Conservation (phyloP, 2,329 filamentous ascomycete species). For the Ophiostoma fasciatum region DNA sequence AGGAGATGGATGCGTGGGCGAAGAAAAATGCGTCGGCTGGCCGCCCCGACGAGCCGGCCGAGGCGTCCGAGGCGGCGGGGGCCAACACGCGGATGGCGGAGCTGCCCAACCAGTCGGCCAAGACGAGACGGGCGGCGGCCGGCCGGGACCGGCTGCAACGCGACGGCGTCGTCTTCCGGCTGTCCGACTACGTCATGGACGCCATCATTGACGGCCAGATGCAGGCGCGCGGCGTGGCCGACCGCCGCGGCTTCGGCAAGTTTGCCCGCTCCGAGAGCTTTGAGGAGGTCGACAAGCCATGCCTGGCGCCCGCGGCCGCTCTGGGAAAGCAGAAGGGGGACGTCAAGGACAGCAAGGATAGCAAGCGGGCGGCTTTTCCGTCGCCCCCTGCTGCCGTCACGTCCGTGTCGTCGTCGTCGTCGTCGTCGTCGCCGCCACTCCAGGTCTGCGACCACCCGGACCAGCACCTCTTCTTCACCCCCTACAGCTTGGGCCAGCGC, state of each 20-base stretch:
- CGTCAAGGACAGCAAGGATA: not conserved
- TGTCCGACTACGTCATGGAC: constrained; percentile 27
- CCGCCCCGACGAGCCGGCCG: not conserved
- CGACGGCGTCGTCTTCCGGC: constrained; percentile 12
- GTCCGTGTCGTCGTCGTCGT: too few relatives aligned
- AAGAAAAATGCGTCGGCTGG: constrained; percentile 13
- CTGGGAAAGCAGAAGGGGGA: not conserved
- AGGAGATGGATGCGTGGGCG: constrained; percentile 28
- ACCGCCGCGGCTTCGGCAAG: constrained; percentile 28
- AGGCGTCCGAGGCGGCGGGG: not conserved
- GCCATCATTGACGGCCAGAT: constrained; percentile 20
- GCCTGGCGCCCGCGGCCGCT: constrained; percentile 15
- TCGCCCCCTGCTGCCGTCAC: too few relatives aligned
- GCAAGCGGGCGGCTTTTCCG: too few relatives aligned
- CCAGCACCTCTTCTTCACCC: constrained; percentile 36
- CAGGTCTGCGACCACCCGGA: constrained; percentile 26
- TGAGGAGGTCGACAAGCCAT: constrained; percentile 28
- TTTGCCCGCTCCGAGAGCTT: constrained; percentile 22
- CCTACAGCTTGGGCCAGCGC: constrained; percentile 27
- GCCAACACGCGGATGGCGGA: too few relatives aligned
- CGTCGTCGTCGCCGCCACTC: constrained; percentile 5
- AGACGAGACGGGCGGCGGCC: constrained; percentile 6
- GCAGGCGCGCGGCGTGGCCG: constrained; percentile 20
- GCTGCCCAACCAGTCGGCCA: not conserved
- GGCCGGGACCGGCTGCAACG: not conserved